These are phyloP conservation scores for Didymella exigua DNA, from an alignment of 2,329 filamentous ascomycete genomes.

Conservation along the genomic window DNA sequence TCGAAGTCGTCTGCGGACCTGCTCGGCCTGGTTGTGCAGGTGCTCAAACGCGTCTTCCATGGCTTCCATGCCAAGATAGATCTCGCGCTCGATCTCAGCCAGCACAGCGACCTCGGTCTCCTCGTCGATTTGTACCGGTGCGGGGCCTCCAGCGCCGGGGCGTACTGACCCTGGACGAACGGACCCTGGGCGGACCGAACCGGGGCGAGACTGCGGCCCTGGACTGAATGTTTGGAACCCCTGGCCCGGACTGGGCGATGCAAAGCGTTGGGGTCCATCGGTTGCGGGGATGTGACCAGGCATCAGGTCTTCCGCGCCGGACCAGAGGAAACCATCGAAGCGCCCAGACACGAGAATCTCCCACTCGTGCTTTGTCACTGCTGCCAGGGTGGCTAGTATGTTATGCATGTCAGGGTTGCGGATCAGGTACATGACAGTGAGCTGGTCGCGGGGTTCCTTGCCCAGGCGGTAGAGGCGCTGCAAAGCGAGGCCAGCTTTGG, in stretches of 20 bases:
- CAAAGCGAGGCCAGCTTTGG: constrained; percentile 76
- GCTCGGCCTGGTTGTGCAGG: constrained; percentile 83
- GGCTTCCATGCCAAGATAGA: constrained; percentile 91
- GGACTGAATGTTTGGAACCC: constrained; percentile 45
- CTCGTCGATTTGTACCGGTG: constrained; percentile 86
- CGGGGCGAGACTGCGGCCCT: constrained; percentile 26
- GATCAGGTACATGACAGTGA: constrained; percentile 83
- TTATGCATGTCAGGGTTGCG: constrained; percentile 83
- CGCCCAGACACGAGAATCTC: constrained; percentile 92
- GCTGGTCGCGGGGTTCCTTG: constrained; percentile 78
- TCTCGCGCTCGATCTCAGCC: constrained; percentile 89
- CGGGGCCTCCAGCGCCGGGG: constrained; percentile 46
- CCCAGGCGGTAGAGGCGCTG: constrained; percentile 82
- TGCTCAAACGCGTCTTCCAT: constrained; percentile 93
- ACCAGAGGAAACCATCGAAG: constrained; percentile 95
- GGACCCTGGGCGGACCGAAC: constrained; percentile 27
- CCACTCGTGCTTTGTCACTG: constrained; percentile 93
- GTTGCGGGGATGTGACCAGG: constrained; percentile 50
- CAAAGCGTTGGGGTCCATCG: constrained; percentile 46
- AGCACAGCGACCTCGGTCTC: constrained; percentile 90
- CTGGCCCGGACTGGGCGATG: constrained; percentile 49
- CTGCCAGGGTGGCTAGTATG: constrained; percentile 82
- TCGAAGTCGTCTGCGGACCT: constrained; percentile 76
- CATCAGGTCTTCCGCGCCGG: constrained; percentile 72
- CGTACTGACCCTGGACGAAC: constrained; percentile 45